Evolutionary conservation across 306 rosid genomes (phyloP).

Genomic region (Begonia loranthoides): DNA sequence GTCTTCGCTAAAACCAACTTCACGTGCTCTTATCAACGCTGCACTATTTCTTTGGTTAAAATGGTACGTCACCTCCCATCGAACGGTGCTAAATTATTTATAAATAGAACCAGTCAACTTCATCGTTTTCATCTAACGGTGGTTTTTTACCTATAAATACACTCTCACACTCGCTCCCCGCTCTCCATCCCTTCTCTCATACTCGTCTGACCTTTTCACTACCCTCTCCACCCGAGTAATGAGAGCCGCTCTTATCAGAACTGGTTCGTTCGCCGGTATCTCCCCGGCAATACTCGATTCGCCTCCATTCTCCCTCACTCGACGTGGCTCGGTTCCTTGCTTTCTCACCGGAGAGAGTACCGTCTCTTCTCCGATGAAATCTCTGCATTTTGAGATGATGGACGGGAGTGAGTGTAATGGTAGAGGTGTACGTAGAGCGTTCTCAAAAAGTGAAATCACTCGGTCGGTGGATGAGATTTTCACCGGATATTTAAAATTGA

Average conservation of each 20-base stretch:
- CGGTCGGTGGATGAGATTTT: conserved; percentile 9
- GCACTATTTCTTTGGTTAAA: too few relatives aligned
- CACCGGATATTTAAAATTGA: neutral
- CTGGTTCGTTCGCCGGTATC: conserved; percentile 40
- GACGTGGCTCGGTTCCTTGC: conserved; percentile 17
- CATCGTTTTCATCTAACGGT: conserved; percentile 13
- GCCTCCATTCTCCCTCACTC: conserved; percentile 18
- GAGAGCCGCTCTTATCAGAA: conserved; percentile 43
- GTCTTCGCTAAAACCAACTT: too few relatives aligned
- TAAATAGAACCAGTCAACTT: too few relatives aligned
- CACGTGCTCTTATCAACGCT: too few relatives aligned
- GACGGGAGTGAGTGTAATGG: conserved; percentile 1
- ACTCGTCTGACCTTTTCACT: neutral
- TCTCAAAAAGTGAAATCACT: conserved; percentile 20
- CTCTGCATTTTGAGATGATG: conserved; percentile 27
- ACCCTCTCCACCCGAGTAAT: conserved; percentile 5
- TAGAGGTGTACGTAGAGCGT: conserved; percentile 16
- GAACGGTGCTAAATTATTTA: too few relatives aligned
- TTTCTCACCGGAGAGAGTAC: conserved; percentile 8
- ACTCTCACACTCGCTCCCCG: neutral
- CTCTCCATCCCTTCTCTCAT: too few relatives aligned
- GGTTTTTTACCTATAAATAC: neutral
- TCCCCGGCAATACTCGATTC: conserved; percentile 15
- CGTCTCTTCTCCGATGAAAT: conserved; percentile 21
- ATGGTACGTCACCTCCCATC: too few relatives aligned